phyloP scores from a whole-genome alignment of 768 basidiomycete species.

The Russula emetica region DNA sequence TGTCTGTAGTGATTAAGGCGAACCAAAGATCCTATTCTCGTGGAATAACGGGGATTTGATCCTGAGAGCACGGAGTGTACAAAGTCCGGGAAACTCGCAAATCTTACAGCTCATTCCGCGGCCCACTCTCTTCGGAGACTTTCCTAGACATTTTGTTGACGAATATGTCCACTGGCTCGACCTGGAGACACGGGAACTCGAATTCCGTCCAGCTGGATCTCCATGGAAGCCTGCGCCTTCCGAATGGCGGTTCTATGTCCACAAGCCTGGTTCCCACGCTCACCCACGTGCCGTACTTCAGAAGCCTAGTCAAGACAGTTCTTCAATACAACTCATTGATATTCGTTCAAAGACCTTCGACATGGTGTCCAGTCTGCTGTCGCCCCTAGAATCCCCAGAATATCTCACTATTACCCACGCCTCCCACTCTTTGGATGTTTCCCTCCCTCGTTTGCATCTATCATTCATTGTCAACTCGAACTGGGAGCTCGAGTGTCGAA shows the following conservation, averaged over 20 bases:
- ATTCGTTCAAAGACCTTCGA: conserved; percentile 11
- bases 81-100: background rate
- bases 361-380: conserved; percentile 5
- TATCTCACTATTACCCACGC: background rate
- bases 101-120: conserved; percentile 36
- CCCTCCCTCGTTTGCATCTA: conserved; percentile 41
- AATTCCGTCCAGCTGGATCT: conserved; percentile 35
- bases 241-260: conserved; percentile 32
- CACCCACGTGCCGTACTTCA: background rate
- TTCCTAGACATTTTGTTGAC: conserved; percentile 34
- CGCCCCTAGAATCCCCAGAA: background rate
- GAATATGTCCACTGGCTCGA: conserved; percentile 39
- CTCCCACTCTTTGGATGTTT: conserved; percentile 22
- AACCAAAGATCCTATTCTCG: conserved; percentile 5
- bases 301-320: background rate
- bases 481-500: conserved; percentile 38
- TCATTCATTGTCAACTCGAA: conserved; percentile 38
- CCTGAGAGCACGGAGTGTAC: background rate
- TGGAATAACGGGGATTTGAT: background rate
- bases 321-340: conserved; percentile 1
- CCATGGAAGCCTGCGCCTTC: conserved; percentile 32
- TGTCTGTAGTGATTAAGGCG: background rate
- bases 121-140: conserved; percentile 30
- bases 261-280: too few relatives aligned
- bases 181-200: conserved; percentile 28